Conservation (phyloP, 352 stramenopile species). For the Globisporangium alternatum region DNA sequence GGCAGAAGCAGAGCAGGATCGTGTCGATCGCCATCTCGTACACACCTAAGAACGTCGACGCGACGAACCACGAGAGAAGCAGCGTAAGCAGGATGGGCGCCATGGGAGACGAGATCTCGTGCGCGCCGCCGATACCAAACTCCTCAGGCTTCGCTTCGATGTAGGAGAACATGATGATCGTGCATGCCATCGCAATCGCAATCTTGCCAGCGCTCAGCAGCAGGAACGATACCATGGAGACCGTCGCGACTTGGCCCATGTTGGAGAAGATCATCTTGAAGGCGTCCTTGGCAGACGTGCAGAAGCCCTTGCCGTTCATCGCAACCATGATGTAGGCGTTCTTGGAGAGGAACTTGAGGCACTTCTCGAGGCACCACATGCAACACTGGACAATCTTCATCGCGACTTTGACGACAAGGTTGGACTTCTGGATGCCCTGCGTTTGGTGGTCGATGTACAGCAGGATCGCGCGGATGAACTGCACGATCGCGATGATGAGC, state of each 20-base stretch:
- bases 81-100: conserved; percentile 89
- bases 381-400: conserved; percentile 90
- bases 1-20: conserved; percentile 95
- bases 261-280: conserved; percentile 91
- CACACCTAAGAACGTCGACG: conserved; percentile 91
- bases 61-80: conserved; percentile 91
- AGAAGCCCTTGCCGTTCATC: conserved; percentile 79
- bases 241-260: conserved; percentile 85
- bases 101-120: conserved; percentile 78
- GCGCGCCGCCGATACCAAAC: conserved; percentile 45
- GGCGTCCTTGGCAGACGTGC: conserved; percentile 88
- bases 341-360: conserved; percentile 97
- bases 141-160: conserved; percentile 50
- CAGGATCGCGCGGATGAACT: conserved; percentile 92
- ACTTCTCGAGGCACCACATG: conserved; percentile 94
- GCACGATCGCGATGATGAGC: conserved; percentile 95
- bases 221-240: conserved; percentile 89
- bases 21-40: conserved; percentile 96
- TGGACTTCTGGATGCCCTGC: conserved; percentile 74
- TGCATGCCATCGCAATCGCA: conserved; percentile 58
- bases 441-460: conserved; percentile 93
- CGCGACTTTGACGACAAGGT: conserved; percentile 76
- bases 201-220: conserved; percentile 93
- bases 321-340: conserved; percentile 93
- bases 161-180: conserved; percentile 56